Evolutionary conservation across 768 basidiomycete species (phyloP).

Genomic region (Tremella yokohamensis): DNA sequence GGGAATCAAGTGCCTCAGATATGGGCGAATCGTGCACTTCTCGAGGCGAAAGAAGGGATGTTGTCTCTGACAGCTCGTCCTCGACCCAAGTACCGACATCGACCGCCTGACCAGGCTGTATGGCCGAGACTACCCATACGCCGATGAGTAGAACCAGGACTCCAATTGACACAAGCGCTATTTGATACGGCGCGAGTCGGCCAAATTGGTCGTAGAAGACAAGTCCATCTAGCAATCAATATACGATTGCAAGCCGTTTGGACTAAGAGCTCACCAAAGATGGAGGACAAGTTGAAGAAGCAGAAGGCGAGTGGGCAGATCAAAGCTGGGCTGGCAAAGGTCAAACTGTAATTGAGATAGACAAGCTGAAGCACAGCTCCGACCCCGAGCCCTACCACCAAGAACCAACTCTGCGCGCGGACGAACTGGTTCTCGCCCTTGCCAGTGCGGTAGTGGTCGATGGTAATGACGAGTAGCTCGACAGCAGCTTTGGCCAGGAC

Average conservation of each 20-base stretch:
- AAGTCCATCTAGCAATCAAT: conserved; percentile 37
- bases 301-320: conserved; percentile 94
- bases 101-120: conserved; percentile 53
- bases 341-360: conserved; percentile 55
- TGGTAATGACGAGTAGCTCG: conserved; percentile 74
- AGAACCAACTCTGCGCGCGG: conserved; percentile 60
- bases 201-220: conserved; percentile 85
- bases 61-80: conserved; percentile 1
- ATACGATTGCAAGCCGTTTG: too few species aligned
- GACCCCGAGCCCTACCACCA: conserved; percentile 65
- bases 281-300: conserved; percentile 89
- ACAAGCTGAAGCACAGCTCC: conserved; percentile 71
- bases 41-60: not conserved
- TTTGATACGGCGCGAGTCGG: conserved; percentile 64
- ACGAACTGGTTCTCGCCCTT: conserved; percentile 50
- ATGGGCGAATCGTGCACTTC: conserved; percentile 3
- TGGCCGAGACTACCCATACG: conserved; percentile 81
- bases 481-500: conserved; percentile 92
- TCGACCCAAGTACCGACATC: conserved; percentile 52
- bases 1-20: not conserved
- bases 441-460: conserved; percentile 53
- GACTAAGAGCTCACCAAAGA: conserved; percentile 62
- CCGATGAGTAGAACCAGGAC: conserved; percentile 74
- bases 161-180: conserved; percentile 71
- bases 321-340: conserved; percentile 76